Percentiles rank a stretch among this genome's conserved stretches.
Evolutionary conservation across 805 yeast species (phyloP).

Genomic region (Wickerhamomyces sydowiorum): DNA sequence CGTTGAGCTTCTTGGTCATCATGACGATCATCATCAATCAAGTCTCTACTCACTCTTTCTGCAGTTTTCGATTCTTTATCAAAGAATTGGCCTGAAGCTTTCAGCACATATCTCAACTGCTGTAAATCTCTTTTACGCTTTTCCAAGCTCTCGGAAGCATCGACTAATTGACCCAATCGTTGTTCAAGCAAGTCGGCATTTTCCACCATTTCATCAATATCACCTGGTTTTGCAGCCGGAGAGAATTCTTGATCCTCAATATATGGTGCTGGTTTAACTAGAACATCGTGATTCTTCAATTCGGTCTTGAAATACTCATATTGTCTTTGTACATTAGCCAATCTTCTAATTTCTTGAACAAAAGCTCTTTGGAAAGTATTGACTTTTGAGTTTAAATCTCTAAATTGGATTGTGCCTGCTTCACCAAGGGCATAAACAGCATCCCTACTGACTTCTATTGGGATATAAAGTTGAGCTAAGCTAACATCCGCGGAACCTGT

Average conservation of each 20-base stretch:
- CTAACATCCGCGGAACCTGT: constrained; percentile 94
- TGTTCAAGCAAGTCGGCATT: constrained; percentile 70
- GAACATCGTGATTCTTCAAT: constrained; percentile 41
- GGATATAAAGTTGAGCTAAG: constrained; percentile 85
- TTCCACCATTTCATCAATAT: constrained; percentile 59
- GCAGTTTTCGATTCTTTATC: constrained; percentile 15
- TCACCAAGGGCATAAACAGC: constrained; percentile 83
- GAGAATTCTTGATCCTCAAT: constrained; percentile 24
- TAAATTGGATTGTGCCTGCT: constrained; percentile 78
- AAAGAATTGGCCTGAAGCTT: constrained; percentile 45
- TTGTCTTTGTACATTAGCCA: constrained; percentile 87
- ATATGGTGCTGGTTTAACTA: constrained; percentile 24
- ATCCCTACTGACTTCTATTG: constrained; percentile 86
- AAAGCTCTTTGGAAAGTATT: constrained; percentile 86
- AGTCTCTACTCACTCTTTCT: constrained; percentile 4
- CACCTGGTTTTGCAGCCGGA: constrained; percentile 26
- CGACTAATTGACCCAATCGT: constrained; percentile 66
- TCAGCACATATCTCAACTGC: constrained; percentile 52
- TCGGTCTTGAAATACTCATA: constrained; percentile 50
- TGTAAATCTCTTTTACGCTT: constrained; percentile 57
- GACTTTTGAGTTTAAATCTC: constrained; percentile 82
- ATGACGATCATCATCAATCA: constrained; percentile 12
- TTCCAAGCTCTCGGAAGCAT: constrained; percentile 58
- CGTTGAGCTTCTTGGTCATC: constrained; percentile 11
- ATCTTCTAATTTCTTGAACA: constrained; percentile 79